Evolutionary conservation across 352 stramenopile species (phyloP).

Genomic region (Phytophthora cryptogea): DNA sequence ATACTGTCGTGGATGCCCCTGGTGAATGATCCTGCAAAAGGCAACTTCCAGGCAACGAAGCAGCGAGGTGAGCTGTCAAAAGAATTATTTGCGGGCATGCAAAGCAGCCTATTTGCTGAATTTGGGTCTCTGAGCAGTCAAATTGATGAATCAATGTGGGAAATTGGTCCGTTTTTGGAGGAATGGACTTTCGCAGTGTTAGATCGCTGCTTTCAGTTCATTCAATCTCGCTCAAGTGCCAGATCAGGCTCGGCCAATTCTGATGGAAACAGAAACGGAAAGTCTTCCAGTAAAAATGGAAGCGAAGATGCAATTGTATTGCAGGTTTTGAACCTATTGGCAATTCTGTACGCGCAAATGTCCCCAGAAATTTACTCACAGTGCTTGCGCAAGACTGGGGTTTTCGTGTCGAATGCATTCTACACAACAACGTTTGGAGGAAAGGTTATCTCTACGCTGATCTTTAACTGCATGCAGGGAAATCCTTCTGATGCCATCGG

Average conservation of each 20-base stretch:
- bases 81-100: constrained; percentile 49
- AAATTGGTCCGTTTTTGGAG: constrained; percentile 60
- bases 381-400: constrained; percentile 55
- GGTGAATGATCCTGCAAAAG: constrained; percentile 65
- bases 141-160: constrained; percentile 60
- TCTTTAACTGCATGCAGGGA: constrained; percentile 55
- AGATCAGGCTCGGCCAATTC: constrained; percentile 27
- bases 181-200: constrained; percentile 68
- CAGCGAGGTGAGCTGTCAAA: constrained; percentile 37
- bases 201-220: constrained; percentile 69
- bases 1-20: constrained; percentile 72
- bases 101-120: constrained; percentile 45
- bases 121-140: constrained; percentile 36
- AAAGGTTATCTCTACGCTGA: constrained; percentile 58
- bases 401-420: constrained; percentile 61
- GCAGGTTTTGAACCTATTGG: constrained; percentile 65
- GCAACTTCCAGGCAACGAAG: constrained; percentile 41
- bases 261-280: constrained; percentile 24
- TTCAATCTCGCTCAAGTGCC: constrained; percentile 54
- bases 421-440: constrained; percentile 68
- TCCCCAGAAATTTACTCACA: constrained; percentile 63
- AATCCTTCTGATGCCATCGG: constrained; percentile 44
- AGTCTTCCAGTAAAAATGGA: constrained; percentile 22
- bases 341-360: constrained; percentile 65
- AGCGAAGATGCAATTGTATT: constrained; percentile 57